These are phyloP conservation scores for Sideroxylon spinosum DNA, from an alignment of 179 eudicot genomes.

Conservation along the genomic window DNA sequence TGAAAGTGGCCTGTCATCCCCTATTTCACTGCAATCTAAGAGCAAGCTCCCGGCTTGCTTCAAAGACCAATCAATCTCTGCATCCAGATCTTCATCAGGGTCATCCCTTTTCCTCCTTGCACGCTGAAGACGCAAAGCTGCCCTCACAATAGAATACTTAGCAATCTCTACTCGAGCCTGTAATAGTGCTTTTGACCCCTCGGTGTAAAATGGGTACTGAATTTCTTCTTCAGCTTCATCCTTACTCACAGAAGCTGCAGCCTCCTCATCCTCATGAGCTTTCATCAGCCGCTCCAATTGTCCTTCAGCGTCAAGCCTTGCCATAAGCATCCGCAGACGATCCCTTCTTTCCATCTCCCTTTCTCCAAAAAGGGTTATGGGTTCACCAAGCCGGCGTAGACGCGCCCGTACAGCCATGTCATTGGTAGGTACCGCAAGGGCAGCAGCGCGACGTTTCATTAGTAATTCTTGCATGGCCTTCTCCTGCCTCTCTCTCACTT, in stretches of 20 bases:
- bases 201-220: conserved; percentile 83
- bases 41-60: conserved; percentile 60
- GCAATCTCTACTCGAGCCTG: conserved; percentile 69
- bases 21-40: conserved; percentile 81
- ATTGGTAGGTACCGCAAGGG: conserved; percentile 88
- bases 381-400: conserved; percentile 80
- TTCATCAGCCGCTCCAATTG: conserved; percentile 85
- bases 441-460: conserved; percentile 88
- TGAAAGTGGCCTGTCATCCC: conserved; percentile 85
- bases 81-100: conserved; percentile 93
- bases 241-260: conserved; percentile 32
- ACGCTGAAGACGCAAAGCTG: conserved; percentile 58
- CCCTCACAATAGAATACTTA: conserved; percentile 55
- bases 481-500: conserved; percentile 68
- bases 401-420: conserved; percentile 77
- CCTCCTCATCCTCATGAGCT: conserved; percentile 89
- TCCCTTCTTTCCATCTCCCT: conserved; percentile 95
- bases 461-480: conserved; percentile 69
- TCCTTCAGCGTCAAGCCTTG: conserved; percentile 80
- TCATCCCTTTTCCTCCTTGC: conserved; percentile 84
- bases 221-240: conserved; percentile 62
- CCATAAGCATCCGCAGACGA: conserved; percentile 80
- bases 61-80: conserved; percentile 72
- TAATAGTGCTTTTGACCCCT: conserved; percentile 56
- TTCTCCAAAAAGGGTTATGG: conserved; percentile 87